Evolutionary conservation across 2,329 filamentous ascomycete species (phyloP), one percentile per base, ranked within the genome.

Genomic region (Dryadomyces quercivorus): DNA sequence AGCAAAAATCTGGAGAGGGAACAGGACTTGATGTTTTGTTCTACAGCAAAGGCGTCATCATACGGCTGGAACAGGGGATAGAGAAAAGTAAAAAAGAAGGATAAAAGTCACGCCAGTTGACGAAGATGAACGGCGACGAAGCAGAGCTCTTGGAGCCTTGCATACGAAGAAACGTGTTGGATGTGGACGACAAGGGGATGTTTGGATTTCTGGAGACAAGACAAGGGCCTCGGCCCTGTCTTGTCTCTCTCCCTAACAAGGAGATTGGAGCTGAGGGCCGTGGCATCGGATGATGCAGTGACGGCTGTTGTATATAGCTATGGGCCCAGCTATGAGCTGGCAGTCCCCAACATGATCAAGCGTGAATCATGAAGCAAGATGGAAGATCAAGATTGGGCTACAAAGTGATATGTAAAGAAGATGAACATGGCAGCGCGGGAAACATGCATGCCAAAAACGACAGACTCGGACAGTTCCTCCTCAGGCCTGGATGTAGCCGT

Each of bases 401-500:
- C 26, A 31, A 8, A 31, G 26, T 31, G 26, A 31, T 31, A 8
- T 31, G 26, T 31, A 8, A 31, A 31, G 26, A 31, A 31, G 4
- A 31, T 31, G 26, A 31, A 31, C 26, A 31, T 5, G 26, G 38
- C 38, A 42, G 38, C 38, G 6, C 13, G n/a, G 38, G 16, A 44
- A 44, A 18, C 10, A 8, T 44, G 26, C 26, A 31, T 31, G 26
- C 26, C 26, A 31, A 31, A 31, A 31, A 31, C 26, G 26, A 31
- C 26, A 31, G 26, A 31, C 26, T 31, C 26, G 4, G 26, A 31
- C 26, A 31, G 26, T 8, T 8, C 26, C 8, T 31, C 26, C 26
- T 31, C 26, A 31, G 8, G 26, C 26, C 26, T 31, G 4, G 7
- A 44, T 44, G 42, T 59, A 61, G n/a, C 55, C 55, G 36, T 58